Evolutionary conservation across 108 stramenopile genomes (phyloP).

Genomic region (Cyclotella sp.): DNA sequence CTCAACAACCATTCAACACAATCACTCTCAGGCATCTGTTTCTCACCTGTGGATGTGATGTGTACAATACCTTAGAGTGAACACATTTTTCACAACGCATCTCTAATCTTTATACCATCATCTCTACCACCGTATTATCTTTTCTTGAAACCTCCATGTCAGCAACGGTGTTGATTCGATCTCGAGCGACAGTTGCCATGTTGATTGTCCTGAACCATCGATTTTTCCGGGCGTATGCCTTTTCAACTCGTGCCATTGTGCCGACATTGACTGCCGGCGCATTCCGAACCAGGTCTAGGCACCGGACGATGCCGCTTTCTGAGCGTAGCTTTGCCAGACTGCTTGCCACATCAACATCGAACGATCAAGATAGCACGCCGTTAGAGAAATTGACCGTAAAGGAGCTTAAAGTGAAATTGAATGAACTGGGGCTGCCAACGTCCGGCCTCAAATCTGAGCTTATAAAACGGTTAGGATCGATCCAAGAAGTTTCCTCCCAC

Average conservation of each 20-base stretch:
- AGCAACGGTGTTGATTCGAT: neutral
- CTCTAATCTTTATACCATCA: no score
- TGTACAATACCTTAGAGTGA: no score
- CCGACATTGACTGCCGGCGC: neutral
- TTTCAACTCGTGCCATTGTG: neutral
- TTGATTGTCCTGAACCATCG: constrained; percentile 12
- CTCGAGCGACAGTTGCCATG: neutral
- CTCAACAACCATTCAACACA: no score
- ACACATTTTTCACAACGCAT: no score
- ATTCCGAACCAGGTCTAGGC: neutral
- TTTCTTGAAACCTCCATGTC: neutral
- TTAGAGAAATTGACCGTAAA: constrained; percentile 49
- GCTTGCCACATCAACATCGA: constrained; percentile 17
- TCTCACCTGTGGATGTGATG: no score
- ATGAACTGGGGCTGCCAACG: constrained; percentile 41
- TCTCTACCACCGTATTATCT: neutral
- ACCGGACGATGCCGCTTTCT: neutral
- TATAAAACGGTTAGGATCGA: constrained; percentile 39
- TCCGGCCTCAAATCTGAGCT: constrained; percentile 61
- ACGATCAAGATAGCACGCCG: constrained; percentile 7
- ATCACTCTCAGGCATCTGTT: no score
- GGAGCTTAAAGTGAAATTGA: constrained; percentile 50
- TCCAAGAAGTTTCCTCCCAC: neutral
- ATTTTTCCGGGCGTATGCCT: constrained; percentile 1
- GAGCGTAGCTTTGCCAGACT: neutral